These are phyloP conservation scores for Russula dissimulans DNA, from an alignment of 768 basidiomycete species.

Conservation along the genomic window DNA sequence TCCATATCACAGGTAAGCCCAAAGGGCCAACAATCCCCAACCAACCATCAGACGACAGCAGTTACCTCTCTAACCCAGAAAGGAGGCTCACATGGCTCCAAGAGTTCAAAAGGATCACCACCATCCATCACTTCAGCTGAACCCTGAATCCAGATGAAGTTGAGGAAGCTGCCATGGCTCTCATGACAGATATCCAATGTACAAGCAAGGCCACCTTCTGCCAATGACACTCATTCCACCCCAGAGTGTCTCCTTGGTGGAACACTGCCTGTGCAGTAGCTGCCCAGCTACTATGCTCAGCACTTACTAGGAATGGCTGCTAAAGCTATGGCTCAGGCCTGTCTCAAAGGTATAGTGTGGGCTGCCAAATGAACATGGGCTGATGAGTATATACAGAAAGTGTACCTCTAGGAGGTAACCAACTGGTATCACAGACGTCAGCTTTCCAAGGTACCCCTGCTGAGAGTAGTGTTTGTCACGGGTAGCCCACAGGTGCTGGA, in stretches of 20 bases:
- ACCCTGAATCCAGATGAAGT: background rate
- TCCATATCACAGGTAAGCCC: background rate
- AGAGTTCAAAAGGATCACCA: too few species aligned
- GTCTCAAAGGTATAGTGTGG: background rate
- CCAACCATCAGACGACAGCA: too few species aligned
- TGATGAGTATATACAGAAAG: background rate
- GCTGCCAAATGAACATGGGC: background rate
- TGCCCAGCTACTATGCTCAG: fast-evolving
- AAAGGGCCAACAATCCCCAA: fast-evolving
- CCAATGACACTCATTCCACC: background rate
- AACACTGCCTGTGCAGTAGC: background rate
- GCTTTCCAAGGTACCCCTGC: background rate
- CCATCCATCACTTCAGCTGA: background rate
- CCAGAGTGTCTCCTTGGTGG: background rate
- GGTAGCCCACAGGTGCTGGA: too few species aligned
- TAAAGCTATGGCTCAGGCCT: background rate
- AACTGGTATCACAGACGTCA: background rate
- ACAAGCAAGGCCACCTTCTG: background rate
- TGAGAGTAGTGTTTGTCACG: too few species aligned
- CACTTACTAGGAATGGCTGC: too few species aligned
- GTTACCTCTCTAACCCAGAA: background rate
- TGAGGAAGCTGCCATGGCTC: background rate
- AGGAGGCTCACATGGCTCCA: too few species aligned
- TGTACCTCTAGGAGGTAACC: background rate
- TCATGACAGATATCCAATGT: background rate